Evolutionary conservation across 495 filamentous ascomycete species (phyloP), one percentile per base, ranked within the genome.

Genomic region (Penicillium odoratum): DNA sequence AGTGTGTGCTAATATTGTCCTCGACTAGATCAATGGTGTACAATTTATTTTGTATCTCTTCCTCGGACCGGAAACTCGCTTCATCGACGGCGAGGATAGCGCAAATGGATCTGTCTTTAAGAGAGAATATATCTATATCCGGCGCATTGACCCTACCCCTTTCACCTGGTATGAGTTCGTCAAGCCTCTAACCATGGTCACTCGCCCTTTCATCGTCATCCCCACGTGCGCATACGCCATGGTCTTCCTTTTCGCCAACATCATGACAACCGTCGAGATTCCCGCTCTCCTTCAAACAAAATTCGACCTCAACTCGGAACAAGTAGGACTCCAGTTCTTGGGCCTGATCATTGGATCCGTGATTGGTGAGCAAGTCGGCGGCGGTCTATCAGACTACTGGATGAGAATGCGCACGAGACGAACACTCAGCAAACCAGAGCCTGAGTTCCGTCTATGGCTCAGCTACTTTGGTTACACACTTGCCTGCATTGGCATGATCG

Each of bases 51-150:
- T 80, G 34, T 85, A 78, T 51, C 52, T 83, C 31, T 78, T 84
- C 73, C 68, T 84, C n/a, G 77, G 79, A 30, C 78, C 81, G 0
- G 83, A 85, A 62, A 81, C 83, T 13, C 79, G 75, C 44, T 84
- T 81, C 59, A 61, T 84, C 25, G 60, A 59, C 30, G 53, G 62
- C 42, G 58, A 59, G 15, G 58, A 60, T n/a, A 53, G 67, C 4
- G 58, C 60, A 18, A 25, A 57, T 9, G 55, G 60, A 7, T 67
- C 73, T 8, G 55, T 25, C 25, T 72, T 70, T 58, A 73, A 73
- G 47, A 65, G 64, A 18, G 62, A 77, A 57, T 81, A 80, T 57
- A 57, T 81, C 56, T 69, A 57, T 13, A 65, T 84, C 58, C 60
- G 66, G 16, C 75, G 75, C 36, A 79, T 83, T 51, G 77, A 81